These are phyloP conservation scores for Fusarium annulatum DNA, from an alignment of 2,329 filamentous ascomycete genomes.

Conservation along the genomic window DNA sequence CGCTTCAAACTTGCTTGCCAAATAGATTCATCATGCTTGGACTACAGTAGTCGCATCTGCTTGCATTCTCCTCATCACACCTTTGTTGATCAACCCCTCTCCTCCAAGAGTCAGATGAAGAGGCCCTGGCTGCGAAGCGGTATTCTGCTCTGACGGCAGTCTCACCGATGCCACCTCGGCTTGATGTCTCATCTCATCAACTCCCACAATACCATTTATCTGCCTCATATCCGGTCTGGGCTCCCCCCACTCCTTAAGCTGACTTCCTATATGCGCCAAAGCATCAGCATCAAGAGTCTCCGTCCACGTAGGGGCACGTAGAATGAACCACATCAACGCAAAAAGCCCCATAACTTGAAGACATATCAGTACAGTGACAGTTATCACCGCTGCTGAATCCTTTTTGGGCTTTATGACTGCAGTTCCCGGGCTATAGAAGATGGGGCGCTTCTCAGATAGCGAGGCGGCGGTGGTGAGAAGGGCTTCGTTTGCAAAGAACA, in stretches of 20 bases:
- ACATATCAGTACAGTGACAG: conserved; percentile 3
- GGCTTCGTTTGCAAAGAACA: conserved; percentile 30
- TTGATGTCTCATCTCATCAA: neutral
- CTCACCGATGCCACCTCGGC: neutral
- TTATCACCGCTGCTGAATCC: neutral
- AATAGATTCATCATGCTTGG: accelerated
- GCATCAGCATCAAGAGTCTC: conserved; percentile 19
- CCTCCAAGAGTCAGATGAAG: neutral
- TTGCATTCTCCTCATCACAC: neutral
- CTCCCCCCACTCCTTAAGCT: conserved; percentile 19
- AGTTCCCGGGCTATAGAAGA: neutral
- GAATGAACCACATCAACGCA: conserved; percentile 4
- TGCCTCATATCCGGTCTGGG: neutral
- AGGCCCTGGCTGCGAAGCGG: neutral
- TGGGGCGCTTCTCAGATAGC: neutral
- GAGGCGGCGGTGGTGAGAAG: neutral
- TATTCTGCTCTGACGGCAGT: neutral
- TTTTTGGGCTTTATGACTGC: conserved; percentile 11
- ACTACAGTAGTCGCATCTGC: neutral
- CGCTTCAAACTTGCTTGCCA: neutral
- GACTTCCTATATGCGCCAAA: conserved; percentile 1
- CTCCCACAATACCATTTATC: neutral
- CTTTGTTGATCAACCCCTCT: neutral
- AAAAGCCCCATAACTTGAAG: conserved; percentile 8
- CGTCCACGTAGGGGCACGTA: conserved; percentile 18